phyloP scores from a whole-genome alignment of 2,329 filamentous ascomycete genomes.

The Cryoendolithus antarcticus region DNA sequence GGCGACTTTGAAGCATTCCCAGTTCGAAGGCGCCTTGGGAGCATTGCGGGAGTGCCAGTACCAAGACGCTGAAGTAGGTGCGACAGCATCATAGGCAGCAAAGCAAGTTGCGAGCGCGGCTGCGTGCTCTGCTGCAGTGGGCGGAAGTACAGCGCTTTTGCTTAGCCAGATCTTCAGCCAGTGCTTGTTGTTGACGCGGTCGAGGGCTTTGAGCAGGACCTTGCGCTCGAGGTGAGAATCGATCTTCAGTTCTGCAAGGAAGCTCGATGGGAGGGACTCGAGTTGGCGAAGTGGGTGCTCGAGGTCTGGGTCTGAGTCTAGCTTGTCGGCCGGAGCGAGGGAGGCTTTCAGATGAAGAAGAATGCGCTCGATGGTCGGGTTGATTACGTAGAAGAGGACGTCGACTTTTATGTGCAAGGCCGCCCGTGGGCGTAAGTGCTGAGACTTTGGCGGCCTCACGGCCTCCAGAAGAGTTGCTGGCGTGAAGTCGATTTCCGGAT shows the following conservation, averaged over 20 bases:
- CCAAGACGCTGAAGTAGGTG: not conserved
- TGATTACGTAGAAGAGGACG: conserved; percentile 26
- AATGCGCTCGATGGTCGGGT: conserved; percentile 11
- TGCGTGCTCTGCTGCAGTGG: not conserved
- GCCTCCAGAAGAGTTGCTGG: conserved; percentile 1
- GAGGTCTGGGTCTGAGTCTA: not conserved
- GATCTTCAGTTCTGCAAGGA: not conserved
- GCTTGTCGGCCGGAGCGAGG: not conserved
- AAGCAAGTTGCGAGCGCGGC: conserved; percentile 1
- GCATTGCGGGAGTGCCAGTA: not conserved
- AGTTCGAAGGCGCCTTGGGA: not conserved
- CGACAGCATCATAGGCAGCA: not conserved
- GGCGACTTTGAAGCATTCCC: conserved; percentile 4
- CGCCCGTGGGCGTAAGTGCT: conserved; percentile 7
- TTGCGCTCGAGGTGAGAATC: not conserved
- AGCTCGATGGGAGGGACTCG: not conserved
- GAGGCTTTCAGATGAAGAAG: conserved; percentile 6
- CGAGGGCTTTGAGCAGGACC: not conserved
- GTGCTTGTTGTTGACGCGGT: not conserved
- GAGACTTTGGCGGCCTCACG: not conserved
- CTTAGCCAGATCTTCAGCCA: not conserved
- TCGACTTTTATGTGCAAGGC: conserved; percentile 47
- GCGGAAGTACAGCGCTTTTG: not conserved
- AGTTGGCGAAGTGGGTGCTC: not conserved
- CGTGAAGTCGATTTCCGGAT: not conserved